Conservation (phyloP, 2,329 filamentous ascomycete species). For the Colletotrichum magnum region DNA sequence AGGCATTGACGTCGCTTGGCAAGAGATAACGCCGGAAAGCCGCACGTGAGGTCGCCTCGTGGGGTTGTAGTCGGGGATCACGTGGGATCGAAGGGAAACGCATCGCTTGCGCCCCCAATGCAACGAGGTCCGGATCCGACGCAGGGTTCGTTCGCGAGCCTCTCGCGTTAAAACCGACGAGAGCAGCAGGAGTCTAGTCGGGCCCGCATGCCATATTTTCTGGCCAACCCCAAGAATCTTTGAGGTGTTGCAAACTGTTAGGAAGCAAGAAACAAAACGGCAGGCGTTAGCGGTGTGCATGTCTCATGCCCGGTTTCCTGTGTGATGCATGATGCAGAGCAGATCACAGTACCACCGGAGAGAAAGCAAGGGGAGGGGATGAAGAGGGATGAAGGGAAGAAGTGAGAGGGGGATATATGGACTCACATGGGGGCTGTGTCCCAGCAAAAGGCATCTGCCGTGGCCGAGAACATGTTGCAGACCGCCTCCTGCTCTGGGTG, state of each 20-base stretch:
- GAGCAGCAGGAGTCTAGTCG: neutral
- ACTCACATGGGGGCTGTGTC: slow-evolving; percentile 17
- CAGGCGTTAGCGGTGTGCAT: neutral
- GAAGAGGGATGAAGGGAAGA: too few relatives aligned
- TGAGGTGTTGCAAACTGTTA: slow-evolving; percentile 15
- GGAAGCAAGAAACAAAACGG: neutral
- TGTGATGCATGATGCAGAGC: neutral
- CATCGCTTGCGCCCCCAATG: too few relatives aligned
- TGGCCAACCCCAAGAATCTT: slow-evolving; percentile 22
- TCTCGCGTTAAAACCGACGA: too few relatives aligned
- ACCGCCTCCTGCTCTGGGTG: slow-evolving; percentile 54
- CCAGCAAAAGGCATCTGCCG: slow-evolving; percentile 34
- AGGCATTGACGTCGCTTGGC: too few relatives aligned
- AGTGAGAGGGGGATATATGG: too few relatives aligned
- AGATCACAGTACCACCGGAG: neutral
- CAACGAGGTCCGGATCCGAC: too few relatives aligned
- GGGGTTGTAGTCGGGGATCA: too few relatives aligned
- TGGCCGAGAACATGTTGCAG: slow-evolving; percentile 50
- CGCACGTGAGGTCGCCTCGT: too few relatives aligned
- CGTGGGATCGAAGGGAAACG: too few relatives aligned
- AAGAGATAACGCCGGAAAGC: too few relatives aligned
- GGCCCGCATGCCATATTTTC: slow-evolving; percentile 3
- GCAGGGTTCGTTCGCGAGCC: too few relatives aligned
- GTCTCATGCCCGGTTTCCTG: neutral
- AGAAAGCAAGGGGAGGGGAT: too few relatives aligned